Evolutionary conservation across 2,329 filamentous ascomycete species (phyloP).

Genomic region (Dactylonectria estremocensis): DNA sequence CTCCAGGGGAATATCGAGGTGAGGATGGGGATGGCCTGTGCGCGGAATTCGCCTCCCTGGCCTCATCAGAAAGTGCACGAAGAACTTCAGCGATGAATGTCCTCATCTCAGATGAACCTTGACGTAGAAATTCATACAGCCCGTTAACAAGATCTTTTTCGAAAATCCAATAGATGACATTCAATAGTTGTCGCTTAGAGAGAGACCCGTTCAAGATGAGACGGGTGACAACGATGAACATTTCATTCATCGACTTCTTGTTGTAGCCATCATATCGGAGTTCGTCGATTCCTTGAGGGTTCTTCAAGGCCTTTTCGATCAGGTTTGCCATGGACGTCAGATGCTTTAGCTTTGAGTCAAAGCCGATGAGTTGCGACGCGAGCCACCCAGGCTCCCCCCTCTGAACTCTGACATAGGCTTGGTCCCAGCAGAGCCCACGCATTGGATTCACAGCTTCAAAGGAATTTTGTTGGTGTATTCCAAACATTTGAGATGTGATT

Average conservation of each 20-base stretch:
- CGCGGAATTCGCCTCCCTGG: too few species aligned
- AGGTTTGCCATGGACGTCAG: background rate
- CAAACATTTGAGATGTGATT: background rate
- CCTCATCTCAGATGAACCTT: fast-evolving
- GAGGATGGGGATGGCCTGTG: too few species aligned
- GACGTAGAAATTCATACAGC: background rate
- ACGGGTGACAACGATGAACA: background rate
- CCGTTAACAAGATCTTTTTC: background rate
- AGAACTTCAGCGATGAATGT: background rate
- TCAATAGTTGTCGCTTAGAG: background rate
- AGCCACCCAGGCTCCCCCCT: slow-evolving; percentile 8
- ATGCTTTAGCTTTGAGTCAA: background rate
- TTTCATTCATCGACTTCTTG: background rate
- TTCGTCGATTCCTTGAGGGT: fast-evolving
- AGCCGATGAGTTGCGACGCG: background rate
- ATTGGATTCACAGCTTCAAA: too few species aligned
- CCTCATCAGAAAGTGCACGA: background rate
- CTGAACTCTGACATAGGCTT: background rate
- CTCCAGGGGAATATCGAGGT: too few species aligned
- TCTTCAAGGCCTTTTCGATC: background rate
- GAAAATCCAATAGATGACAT: background rate
- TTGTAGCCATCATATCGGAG: background rate
- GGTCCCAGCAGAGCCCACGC: background rate
- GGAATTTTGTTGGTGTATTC: background rate
- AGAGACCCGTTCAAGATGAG: background rate